Evolutionary conservation across 768 basidiomycete genomes (phyloP).

Genomic region (Saitozyma podzolica): DNA sequence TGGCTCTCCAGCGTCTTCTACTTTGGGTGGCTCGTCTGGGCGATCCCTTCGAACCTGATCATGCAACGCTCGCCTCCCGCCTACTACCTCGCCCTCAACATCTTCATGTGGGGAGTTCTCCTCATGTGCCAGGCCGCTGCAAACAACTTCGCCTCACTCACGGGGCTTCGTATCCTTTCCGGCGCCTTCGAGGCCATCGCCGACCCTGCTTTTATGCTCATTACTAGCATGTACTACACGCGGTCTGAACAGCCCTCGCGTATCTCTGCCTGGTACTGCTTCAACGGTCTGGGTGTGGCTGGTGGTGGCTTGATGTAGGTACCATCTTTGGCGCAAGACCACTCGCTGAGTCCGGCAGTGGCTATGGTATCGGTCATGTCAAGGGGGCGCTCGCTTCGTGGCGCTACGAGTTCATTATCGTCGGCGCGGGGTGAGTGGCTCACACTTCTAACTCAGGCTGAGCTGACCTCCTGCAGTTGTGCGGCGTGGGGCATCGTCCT

Average conservation of each 20-base stretch:
- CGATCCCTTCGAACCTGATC: slow-evolving; percentile 55
- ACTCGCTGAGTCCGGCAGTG: too few species aligned
- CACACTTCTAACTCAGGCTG: too few species aligned
- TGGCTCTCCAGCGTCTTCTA: slow-evolving; percentile 32
- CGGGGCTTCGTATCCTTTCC: slow-evolving; percentile 54
- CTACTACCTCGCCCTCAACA: slow-evolving; percentile 55
- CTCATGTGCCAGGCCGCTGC: slow-evolving; percentile 56
- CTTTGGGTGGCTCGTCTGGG: slow-evolving; percentile 55
- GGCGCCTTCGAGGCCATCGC: slow-evolving; percentile 56
- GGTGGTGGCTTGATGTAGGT: slow-evolving; percentile 54
- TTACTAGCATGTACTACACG: slow-evolving; percentile 55
- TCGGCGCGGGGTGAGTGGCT: too few species aligned
- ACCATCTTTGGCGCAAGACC: too few species aligned
- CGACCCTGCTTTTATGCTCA: slow-evolving; percentile 53
- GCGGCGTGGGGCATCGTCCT: slow-evolving; percentile 45
- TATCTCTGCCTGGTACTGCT: slow-evolving; percentile 54
- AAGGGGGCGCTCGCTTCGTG: slow-evolving; percentile 50
- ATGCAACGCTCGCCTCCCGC: slow-evolving; percentile 55
- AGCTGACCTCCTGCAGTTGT: too few species aligned
- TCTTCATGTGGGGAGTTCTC: slow-evolving; percentile 54
- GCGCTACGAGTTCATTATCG: slow-evolving; percentile 51
- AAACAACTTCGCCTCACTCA: slow-evolving; percentile 53
- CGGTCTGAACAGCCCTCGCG: slow-evolving; percentile 54
- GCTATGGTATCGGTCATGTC: slow-evolving; percentile 52
- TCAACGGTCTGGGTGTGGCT: slow-evolving; percentile 56